These are phyloP conservation scores for Alternaria brassicicola DNA, from an alignment of 2,329 filamentous ascomycete species.

Conservation along the genomic window DNA sequence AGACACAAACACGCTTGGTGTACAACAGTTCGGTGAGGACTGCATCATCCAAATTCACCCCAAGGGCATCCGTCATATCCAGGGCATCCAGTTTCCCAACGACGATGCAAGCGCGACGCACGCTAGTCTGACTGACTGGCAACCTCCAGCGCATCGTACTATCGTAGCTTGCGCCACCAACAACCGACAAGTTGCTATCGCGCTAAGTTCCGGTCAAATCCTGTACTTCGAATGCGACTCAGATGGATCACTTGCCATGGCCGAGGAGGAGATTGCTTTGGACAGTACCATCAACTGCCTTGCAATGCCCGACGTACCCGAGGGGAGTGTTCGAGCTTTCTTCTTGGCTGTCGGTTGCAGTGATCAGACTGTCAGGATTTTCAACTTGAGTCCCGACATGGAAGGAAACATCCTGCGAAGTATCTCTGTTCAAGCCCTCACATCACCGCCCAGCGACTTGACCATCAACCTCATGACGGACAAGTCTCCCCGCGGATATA, in stretches of 20 bases:
- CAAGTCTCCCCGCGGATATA: constrained; percentile 84
- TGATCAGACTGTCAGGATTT: constrained; percentile 91
- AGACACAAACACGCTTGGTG: constrained; percentile 85
- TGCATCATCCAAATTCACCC: constrained; percentile 93
- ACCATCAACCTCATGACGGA: constrained; percentile 96
- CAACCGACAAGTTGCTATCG: constrained; percentile 88
- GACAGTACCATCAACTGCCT: constrained; percentile 92
- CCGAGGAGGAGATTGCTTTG: constrained; percentile 93
- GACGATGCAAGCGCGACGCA: constrained; percentile 32
- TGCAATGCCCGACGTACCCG: constrained; percentile 90
- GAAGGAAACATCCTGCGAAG: constrained; percentile 73
- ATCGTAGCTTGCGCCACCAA: constrained; percentile 96
- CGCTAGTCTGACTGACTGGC: constrained; percentile 87
- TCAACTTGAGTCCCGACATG: constrained; percentile 87
- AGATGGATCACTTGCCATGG: constrained; percentile 89
- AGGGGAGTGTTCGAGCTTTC: constrained; percentile 85
- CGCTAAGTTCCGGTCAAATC: constrained; percentile 93
- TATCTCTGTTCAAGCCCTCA: constrained; percentile 92
- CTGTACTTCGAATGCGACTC: constrained; percentile 98
- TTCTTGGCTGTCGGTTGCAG: constrained; percentile 97
- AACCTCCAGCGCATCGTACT: constrained; percentile 87
- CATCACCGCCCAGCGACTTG: constrained; percentile 84
- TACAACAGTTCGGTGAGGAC: constrained; percentile 92
- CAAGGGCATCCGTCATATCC: constrained; percentile 92
- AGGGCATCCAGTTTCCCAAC: constrained; percentile 58